Evolutionary conservation across 306 rosid species (phyloP).

Genomic region (Comarum palustre): DNA sequence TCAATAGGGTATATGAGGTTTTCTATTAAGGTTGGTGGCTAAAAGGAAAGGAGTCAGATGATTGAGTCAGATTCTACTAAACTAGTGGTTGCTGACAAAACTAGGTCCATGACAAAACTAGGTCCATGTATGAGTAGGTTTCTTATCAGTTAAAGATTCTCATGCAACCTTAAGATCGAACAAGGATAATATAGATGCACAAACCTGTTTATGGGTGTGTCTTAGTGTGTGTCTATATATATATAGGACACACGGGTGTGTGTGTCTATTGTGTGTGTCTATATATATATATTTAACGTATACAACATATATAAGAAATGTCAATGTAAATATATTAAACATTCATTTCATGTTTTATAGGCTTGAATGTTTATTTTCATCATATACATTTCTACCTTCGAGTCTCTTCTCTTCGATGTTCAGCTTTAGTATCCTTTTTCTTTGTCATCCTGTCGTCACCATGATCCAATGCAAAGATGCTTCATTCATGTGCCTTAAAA

Average conservation of each 20-base stretch:
- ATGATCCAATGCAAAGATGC: constrained; percentile 24
- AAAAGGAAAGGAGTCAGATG: constrained; percentile 9
- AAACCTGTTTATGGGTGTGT: no score
- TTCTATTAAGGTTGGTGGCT: not conserved
- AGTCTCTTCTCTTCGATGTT: not conserved
- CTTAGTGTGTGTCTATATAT: no score
- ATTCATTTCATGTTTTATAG: not conserved
- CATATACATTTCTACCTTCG: not conserved
- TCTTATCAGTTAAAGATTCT: constrained; percentile 17
- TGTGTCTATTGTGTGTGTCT: no score
- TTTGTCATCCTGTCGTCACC: constrained; percentile 28
- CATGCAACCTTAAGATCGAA: constrained; percentile 3
- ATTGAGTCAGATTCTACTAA: constrained; percentile 53
- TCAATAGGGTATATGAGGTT: not conserved
- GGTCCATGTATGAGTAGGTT: constrained; percentile 3
- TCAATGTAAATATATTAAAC: not conserved
- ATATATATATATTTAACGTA: not conserved
- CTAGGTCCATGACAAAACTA: not conserved
- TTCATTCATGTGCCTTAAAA: not conserved
- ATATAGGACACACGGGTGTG: not conserved
- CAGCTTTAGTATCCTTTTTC: constrained; percentile 13
- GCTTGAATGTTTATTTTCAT: not conserved
- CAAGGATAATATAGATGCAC: not conserved
- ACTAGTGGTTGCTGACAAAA: constrained; percentile 45
- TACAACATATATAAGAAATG: not conserved